Evolutionary conservation across 805 yeast genomes (phyloP).

Genomic region (Candida germanica): DNA sequence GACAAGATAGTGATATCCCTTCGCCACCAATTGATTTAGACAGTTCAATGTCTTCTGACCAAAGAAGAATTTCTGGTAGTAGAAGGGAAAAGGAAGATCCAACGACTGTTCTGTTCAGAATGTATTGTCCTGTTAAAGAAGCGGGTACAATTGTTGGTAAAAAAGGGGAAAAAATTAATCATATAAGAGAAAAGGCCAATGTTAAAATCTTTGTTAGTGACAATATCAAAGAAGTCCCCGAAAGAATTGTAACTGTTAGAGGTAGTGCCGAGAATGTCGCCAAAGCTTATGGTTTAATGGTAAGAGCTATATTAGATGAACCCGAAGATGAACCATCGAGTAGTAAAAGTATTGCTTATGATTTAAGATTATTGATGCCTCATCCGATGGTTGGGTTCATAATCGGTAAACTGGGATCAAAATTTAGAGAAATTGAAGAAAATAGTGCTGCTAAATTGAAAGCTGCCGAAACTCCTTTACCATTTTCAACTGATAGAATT

Average conservation of each 20-base stretch:
- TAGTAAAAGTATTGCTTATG: slow-evolving; percentile 50
- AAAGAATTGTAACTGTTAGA: slow-evolving; percentile 67
- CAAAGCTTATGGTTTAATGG: slow-evolving; percentile 73
- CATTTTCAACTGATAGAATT: slow-evolving; percentile 75
- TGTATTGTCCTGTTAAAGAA: slow-evolving; percentile 73
- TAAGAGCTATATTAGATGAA: slow-evolving; percentile 63
- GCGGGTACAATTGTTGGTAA: slow-evolving; percentile 76
- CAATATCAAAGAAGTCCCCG: slow-evolving; percentile 67
- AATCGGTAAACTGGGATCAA: slow-evolving; percentile 73
- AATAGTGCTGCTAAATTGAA: slow-evolving; percentile 71
- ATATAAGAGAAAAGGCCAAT: slow-evolving; percentile 58
- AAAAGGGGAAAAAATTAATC: slow-evolving; percentile 71
- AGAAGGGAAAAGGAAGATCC: slow-evolving; percentile 46
- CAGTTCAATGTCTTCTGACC: no score
- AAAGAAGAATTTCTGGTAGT: slow-evolving; percentile 1
- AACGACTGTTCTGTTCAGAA: slow-evolving; percentile 63
- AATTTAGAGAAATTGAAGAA: slow-evolving; percentile 78
- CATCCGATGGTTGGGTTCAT: slow-evolving; percentile 78
- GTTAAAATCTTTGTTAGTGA: slow-evolving; percentile 72
- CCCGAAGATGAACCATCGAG: slow-evolving; percentile 62
- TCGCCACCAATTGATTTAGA: no score
- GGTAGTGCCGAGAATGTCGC: slow-evolving; percentile 80
- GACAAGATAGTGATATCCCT: background rate
- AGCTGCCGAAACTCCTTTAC: slow-evolving; percentile 70
- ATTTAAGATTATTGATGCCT: slow-evolving; percentile 64